Percentiles rank a stretch among this genome's conserved stretches.
Evolutionary conservation across 169 alveolate genomes (phyloP).

Genomic region (Plasmodium cynomolgi): DNA sequence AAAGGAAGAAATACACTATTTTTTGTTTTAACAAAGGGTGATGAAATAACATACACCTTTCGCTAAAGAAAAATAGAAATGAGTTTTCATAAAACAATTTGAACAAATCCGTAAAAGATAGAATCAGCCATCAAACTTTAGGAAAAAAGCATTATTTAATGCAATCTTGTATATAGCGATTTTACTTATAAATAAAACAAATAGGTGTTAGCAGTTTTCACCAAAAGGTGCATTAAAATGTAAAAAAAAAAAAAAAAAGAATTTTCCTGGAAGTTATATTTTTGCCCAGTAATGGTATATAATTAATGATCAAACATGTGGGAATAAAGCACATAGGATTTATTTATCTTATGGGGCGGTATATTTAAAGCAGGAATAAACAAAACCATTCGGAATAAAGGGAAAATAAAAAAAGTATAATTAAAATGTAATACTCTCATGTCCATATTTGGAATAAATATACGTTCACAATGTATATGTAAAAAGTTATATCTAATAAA

Average conservation of each 20-base stretch:
- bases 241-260: neutral
- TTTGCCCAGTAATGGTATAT: neutral
- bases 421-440: neutral
- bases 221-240: neutral
- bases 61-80: neutral
- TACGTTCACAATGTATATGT: neutral
- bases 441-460: neutral
- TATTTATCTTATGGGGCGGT: neutral
- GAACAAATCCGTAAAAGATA: neutral
- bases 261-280: neutral
- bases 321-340: neutral
- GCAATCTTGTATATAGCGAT: neutral
- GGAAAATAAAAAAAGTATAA: too few species aligned
- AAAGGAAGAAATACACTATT: neutral
- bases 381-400: neutral
- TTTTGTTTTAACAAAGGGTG: neutral
- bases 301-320: neutral
- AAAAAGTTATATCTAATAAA: neutral
- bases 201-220: neutral
- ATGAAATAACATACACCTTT: too few species aligned
- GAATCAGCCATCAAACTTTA: neutral
- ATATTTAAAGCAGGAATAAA: neutral
- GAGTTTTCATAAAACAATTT: too few species aligned
- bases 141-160: neutral
- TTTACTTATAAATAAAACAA: neutral